Percentiles rank a stretch among this genome's conserved stretches.
Evolutionary conservation across 208 protist species (phyloP).

Genomic region (Trypanosoma caninum): DNA sequence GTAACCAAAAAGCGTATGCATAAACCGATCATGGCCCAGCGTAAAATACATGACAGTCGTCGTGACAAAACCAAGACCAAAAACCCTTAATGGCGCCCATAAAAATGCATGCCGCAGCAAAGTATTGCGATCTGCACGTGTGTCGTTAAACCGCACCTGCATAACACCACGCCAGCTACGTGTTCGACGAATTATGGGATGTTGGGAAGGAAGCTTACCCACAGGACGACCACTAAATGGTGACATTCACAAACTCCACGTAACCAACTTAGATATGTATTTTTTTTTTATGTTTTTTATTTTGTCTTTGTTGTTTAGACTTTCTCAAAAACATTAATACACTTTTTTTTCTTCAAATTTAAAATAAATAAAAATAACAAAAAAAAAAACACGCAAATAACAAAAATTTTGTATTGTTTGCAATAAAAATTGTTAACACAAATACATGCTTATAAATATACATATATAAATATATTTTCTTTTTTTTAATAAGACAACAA

Average conservation of each 20-base stretch:
- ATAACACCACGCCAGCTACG: conserved; percentile 89
- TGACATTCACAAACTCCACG: conserved; percentile 6
- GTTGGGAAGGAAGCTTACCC: conserved; percentile 12
- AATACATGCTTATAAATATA: background rate
- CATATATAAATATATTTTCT: background rate
- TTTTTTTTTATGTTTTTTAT: too few relatives aligned
- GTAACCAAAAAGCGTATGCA: conserved; percentile 81
- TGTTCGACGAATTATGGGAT: conserved; percentile 77
- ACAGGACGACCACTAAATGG: conserved; percentile 22
- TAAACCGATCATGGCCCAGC: conserved; percentile 79
- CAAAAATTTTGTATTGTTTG: too few relatives aligned
- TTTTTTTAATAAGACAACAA: too few relatives aligned
- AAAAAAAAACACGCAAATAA: too few relatives aligned
- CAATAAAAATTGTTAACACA: background rate
- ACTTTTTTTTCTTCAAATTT: too few relatives aligned
- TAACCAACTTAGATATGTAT: background rate
- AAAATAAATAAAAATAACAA: too few relatives aligned
- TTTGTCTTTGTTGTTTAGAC: too few relatives aligned
- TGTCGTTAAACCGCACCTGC: conserved; percentile 88
- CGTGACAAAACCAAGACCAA: conserved; percentile 53
- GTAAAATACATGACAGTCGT: conserved; percentile 54
- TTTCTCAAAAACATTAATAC: too few relatives aligned
- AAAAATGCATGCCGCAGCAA: conserved; percentile 59
- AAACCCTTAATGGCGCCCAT: conserved; percentile 73
- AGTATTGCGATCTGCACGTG: conserved; percentile 56